These are phyloP conservation scores for Claviceps africana DNA, from an alignment of 2,329 filamentous ascomycete genomes.

Conservation along the genomic window DNA sequence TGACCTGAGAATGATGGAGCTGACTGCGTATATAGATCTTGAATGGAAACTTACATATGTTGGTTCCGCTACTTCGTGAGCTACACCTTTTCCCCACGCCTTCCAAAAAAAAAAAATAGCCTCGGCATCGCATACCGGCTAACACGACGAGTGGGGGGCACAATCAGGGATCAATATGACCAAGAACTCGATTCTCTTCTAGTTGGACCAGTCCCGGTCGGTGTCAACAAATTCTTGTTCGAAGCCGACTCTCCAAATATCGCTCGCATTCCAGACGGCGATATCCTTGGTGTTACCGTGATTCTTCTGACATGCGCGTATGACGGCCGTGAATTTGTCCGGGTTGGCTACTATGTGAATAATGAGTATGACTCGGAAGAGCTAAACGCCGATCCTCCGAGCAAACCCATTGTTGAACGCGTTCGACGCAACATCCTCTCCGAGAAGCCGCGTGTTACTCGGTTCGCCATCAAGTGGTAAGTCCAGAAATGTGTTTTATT, in stretches of 20 bases:
- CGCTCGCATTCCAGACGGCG: slow-evolving; percentile 78
- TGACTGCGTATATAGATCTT: slow-evolving; percentile 48
- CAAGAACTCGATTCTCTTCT: slow-evolving; percentile 96
- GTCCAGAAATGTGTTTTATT: slow-evolving; percentile 14
- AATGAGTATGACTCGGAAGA: slow-evolving; percentile 96
- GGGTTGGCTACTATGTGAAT: slow-evolving; percentile 98
- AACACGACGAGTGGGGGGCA: background rate
- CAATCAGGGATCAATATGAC: slow-evolving; percentile 74
- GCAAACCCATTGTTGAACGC: slow-evolving; percentile 85
- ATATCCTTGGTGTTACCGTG: slow-evolving; percentile 93
- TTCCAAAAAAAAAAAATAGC: slow-evolving; percentile 3
- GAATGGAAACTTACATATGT: slow-evolving; percentile 99
- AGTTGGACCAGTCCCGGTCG: slow-evolving; percentile 92
- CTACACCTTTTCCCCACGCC: slow-evolving; percentile 15
- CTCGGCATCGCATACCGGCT: slow-evolving; percentile 2
- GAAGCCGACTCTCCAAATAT: slow-evolving; percentile 88
- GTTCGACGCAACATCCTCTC: slow-evolving; percentile 85
- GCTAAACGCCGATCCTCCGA: slow-evolving; percentile 73
- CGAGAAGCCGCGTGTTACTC: slow-evolving; percentile 92
- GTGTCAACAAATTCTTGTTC: slow-evolving; percentile 98
- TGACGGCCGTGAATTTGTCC: slow-evolving; percentile 90
- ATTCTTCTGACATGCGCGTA: slow-evolving; percentile 94
- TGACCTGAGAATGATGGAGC: background rate
- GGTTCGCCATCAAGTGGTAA: slow-evolving; percentile 98
- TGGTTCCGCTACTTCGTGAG: slow-evolving; percentile 91